Evolutionary conservation across 1,139 yeast species (phyloP).

Genomic region (Hyphopichia burtonii): DNA sequence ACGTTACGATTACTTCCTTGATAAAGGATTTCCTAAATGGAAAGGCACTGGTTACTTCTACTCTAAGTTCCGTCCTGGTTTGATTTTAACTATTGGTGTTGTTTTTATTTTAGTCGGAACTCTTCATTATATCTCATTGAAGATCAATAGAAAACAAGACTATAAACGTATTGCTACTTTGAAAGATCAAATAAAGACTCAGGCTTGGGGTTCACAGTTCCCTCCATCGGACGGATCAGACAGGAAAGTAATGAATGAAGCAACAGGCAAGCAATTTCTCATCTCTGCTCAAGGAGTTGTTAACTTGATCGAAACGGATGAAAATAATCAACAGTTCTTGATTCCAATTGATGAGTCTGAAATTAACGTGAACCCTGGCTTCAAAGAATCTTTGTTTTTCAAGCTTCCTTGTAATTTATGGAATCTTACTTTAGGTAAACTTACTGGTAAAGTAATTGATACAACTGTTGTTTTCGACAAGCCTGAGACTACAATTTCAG

Average conservation of each 20-base stretch:
- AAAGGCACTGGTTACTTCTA: slow-evolving; percentile 54
- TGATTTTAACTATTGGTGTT: slow-evolving; percentile 50
- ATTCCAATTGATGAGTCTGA: slow-evolving; percentile 38
- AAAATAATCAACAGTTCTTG: slow-evolving; percentile 30
- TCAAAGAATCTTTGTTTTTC: slow-evolving; percentile 56
- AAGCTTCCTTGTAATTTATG: slow-evolving; percentile 45
- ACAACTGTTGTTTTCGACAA: slow-evolving; percentile 19
- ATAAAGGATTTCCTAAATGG: slow-evolving; percentile 86
- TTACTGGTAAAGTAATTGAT: slow-evolving; percentile 24
- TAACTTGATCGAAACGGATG: slow-evolving; percentile 55
- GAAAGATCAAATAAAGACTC: slow-evolving; percentile 49
- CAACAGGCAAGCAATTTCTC: slow-evolving; percentile 55
- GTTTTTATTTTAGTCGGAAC: slow-evolving; percentile 49
- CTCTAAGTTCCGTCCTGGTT: slow-evolving; percentile 59
- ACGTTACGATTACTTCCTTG: slow-evolving; percentile 80
- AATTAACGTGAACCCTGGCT: slow-evolving; percentile 36
- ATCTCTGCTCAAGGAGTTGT: slow-evolving; percentile 74
- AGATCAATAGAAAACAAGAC: slow-evolving; percentile 59
- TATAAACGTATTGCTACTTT: slow-evolving; percentile 54
- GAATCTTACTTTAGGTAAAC: slow-evolving; percentile 45
- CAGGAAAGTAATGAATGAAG: slow-evolving; percentile 33
- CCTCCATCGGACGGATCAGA: slow-evolving; percentile 51
- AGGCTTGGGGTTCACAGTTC: slow-evolving; percentile 60
- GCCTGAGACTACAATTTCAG: slow-evolving; percentile 9
- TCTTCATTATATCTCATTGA: slow-evolving; percentile 60